Percentiles rank a stretch among this genome's conserved stretches.
Evolutionary conservation across 2,329 filamentous ascomycete genomes (phyloP).

Genomic region (Aspergillus flavus): DNA sequence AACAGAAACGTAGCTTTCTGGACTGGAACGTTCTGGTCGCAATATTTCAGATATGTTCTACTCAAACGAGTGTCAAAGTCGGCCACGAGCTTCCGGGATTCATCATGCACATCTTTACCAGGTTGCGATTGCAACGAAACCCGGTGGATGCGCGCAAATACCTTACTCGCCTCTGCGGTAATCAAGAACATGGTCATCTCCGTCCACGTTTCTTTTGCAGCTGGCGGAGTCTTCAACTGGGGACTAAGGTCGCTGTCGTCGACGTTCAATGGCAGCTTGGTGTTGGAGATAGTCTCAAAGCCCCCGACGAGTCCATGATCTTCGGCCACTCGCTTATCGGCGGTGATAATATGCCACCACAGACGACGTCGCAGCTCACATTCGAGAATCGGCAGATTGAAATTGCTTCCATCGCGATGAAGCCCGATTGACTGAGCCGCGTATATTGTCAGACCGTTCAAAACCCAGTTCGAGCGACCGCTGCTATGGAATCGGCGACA

Average conservation of each 20-base stretch:
- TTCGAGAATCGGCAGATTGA: slow-evolving; percentile 54
- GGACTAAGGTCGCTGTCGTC: slow-evolving; percentile 58
- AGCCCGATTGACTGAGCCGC: slow-evolving; percentile 54
- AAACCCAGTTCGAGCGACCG: slow-evolving; percentile 45
- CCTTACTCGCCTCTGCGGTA: slow-evolving; percentile 49
- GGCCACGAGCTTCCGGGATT: slow-evolving; percentile 40
- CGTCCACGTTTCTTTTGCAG: slow-evolving; percentile 56
- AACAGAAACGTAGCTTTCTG: slow-evolving; percentile 37
- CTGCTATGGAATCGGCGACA: slow-evolving; percentile 26
- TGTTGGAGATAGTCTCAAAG: slow-evolving; percentile 48
- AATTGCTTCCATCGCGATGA: slow-evolving; percentile 56
- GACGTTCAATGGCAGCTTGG: slow-evolving; percentile 46
- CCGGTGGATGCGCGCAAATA: background rate
- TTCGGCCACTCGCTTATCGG: slow-evolving; percentile 54
- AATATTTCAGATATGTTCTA: slow-evolving; percentile 52
- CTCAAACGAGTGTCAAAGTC: slow-evolving; percentile 51
- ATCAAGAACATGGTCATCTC: slow-evolving; percentile 60
- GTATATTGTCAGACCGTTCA: slow-evolving; percentile 55
- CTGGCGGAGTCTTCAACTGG: slow-evolving; percentile 51
- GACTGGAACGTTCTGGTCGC: slow-evolving; percentile 56
- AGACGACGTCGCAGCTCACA: slow-evolving; percentile 57
- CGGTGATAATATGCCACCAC: slow-evolving; percentile 57
- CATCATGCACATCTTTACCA: background rate
- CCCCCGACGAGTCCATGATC: slow-evolving; percentile 60
- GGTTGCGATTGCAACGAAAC: background rate